Base-by-base conservation (phyloP, 768 basidiomycete genomes). In the Amanita rimosa region DNA sequence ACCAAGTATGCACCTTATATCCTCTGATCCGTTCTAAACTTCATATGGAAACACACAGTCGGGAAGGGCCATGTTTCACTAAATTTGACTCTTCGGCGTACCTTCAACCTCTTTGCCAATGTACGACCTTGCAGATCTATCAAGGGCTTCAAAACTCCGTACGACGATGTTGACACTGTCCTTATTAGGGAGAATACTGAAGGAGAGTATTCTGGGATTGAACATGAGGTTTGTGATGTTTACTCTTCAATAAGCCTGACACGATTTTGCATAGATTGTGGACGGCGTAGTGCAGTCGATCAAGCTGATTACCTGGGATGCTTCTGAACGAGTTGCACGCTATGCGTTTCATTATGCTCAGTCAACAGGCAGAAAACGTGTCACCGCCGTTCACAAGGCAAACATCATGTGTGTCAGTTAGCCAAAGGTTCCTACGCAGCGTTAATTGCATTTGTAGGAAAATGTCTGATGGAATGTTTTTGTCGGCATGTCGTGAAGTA, bases 381-480 rank as follows among this genome's bases (percentile, higher is more conserved):
- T 99, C 53, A 98, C 95, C 21, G 96, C 96, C 36, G 96, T 99
- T 22, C 96, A 99, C 75, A 99, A 99, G 71, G 96, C 96, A 19
- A 96, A 95, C 63, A 97, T 99, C 74, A 98, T 98, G 95, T 93
- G 54, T 51, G 85, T 19, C 43, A 16, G 44, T 19, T 19, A 43
- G 14, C 7, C 44, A 14, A 14, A 8, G 24, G 10, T 27, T 16
- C 41, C 37, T 29, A 38, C 14, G 24, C 41, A 9, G 6, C 52
- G 39, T 56, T 48, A 2, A 40, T 44, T 2, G 37, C 5, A 19
- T 13, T 19, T 8, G 5, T 60, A 96, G 93, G 93, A 97, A 97
- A 83, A 92, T 98, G 87, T 98, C 95, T 16, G 96, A 99, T 64
- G 96, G 96, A 53, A 96, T 98, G 93, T 99, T 99, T 77, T 72